A percentile compares a stretch with the other conserved stretches of the same genome.
Conservation (phyloP, 1,284 basidiomycete species). For the Malassezia vespertilionis region DNA sequence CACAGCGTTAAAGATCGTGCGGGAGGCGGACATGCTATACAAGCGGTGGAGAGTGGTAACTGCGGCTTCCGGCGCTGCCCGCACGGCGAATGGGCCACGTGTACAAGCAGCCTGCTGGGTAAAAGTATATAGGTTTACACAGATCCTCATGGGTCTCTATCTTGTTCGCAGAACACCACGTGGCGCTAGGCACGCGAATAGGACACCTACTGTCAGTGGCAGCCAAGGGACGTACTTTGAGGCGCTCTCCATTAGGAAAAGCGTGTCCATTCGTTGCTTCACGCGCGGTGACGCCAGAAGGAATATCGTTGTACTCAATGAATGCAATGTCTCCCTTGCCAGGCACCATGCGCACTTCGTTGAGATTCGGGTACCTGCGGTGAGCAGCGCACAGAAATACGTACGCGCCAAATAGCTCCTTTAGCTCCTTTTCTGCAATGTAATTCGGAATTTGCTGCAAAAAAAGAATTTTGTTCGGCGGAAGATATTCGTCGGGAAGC, state of each 20-base stretch:
- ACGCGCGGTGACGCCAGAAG: slow-evolving; percentile 30
- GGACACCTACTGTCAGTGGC: slow-evolving; percentile 4
- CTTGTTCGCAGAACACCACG: too few relatives aligned
- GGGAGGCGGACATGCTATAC: slow-evolving; percentile 4
- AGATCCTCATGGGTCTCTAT: too few relatives aligned
- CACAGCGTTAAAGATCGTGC: slow-evolving; percentile 1
- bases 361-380: slow-evolving; percentile 27
- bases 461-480: slow-evolving; percentile 97
- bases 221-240: slow-evolving; percentile 36
- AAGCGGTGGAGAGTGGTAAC: neutral
- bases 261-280: slow-evolving; percentile 40
- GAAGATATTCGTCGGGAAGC: slow-evolving; percentile 97
- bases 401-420: slow-evolving; percentile 32
- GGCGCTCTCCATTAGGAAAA: slow-evolving; percentile 34
- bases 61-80: too few relatives aligned
- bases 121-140: neutral
- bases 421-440: slow-evolving; percentile 29
- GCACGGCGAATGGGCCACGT: neutral
- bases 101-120: neutral
- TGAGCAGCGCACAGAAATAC: slow-evolving; percentile 5
- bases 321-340: slow-evolving; percentile 43
- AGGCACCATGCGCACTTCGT: slow-evolving; percentile 41
- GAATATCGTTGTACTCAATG: slow-evolving; percentile 39
- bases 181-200: slow-evolving; percentile 11
- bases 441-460: slow-evolving; percentile 55